Evolutionary conservation across 192 early-diverging fungal species (phyloP).

Genomic region (Phlyctochytrium arcticum): DNA sequence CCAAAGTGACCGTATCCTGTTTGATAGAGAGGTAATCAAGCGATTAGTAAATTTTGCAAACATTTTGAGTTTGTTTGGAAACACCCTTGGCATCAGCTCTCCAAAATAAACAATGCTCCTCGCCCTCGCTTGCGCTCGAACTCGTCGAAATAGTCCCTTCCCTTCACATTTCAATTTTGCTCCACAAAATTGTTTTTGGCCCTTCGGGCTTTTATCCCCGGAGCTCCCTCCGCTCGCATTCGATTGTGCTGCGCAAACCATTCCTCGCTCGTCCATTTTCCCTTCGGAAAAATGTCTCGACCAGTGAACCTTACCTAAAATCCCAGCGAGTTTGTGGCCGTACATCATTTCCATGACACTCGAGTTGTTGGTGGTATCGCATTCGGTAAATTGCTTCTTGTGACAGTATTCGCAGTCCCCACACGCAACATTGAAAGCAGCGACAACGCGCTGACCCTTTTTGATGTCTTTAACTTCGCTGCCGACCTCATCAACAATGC

Average conservation of each 20-base stretch:
- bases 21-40: neutral
- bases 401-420: slow-evolving; percentile 51
- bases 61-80: too few relatives aligned
- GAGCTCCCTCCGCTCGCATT: too few relatives aligned
- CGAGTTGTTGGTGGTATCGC: slow-evolving; percentile 52
- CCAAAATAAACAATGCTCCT: too few relatives aligned
- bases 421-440: slow-evolving; percentile 39
- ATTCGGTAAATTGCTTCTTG: slow-evolving; percentile 35
- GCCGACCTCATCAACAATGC: slow-evolving; percentile 49
- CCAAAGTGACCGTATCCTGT: slow-evolving; percentile 19
- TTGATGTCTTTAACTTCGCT: slow-evolving; percentile 40
- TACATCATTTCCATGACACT: slow-evolving; percentile 22
- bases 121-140: too few relatives aligned
- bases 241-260: too few relatives aligned
- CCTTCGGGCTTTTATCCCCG: too few relatives aligned
- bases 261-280: too few relatives aligned
- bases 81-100: too few relatives aligned
- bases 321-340: slow-evolving; percentile 22
- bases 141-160: too few relatives aligned
- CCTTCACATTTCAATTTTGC: too few relatives aligned
- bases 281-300: neutral
- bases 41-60: too few relatives aligned
- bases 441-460: slow-evolving; percentile 49
- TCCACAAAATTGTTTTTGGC: too few relatives aligned
- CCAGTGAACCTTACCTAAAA: neutral